Evolutionary conservation across 495 filamentous ascomycete genomes (phyloP).

Genomic region (Acidiella bohemica): DNA sequence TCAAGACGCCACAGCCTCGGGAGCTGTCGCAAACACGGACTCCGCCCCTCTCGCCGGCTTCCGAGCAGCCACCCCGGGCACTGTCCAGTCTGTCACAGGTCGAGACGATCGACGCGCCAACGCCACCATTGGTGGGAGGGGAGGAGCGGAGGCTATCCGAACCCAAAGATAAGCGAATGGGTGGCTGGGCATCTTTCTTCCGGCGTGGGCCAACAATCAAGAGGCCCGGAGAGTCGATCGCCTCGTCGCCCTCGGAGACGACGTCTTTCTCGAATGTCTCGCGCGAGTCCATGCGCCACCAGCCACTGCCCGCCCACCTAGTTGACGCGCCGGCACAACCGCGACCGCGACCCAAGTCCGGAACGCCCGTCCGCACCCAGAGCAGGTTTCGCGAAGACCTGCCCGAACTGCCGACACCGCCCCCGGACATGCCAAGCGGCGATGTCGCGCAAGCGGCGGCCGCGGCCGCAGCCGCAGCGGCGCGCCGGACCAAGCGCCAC

Average conservation of each 20-base stretch:
- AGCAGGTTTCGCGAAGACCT: slow-evolving; percentile 92
- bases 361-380: slow-evolving; percentile 58
- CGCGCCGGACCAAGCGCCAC: slow-evolving; percentile 1
- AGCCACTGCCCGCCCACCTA: slow-evolving; percentile 33
- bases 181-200: slow-evolving; percentile 61
- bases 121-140: slow-evolving; percentile 17
- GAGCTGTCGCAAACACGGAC: slow-evolving; percentile 42
- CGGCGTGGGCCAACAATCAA: slow-evolving; percentile 43
- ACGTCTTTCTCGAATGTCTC: slow-evolving; percentile 64
- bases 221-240: slow-evolving; percentile 46
- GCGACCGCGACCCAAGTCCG: slow-evolving; percentile 29
- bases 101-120: slow-evolving; percentile 1
- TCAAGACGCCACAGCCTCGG: slow-evolving; percentile 33
- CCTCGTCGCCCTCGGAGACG: slow-evolving; percentile 36
- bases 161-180: slow-evolving; percentile 16
- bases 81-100: slow-evolving; percentile 9
- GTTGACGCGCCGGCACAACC: slow-evolving; percentile 26
- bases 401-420: slow-evolving; percentile 68
- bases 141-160: slow-evolving; percentile 37
- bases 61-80: slow-evolving; percentile 9
- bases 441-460: slow-evolving; percentile 29
- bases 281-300: slow-evolving; percentile 56
- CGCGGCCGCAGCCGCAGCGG: slow-evolving; percentile 14
- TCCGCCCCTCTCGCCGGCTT: slow-evolving; percentile 41
- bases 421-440: slow-evolving; percentile 64